Base-by-base conservation (phyloP, 75 land plant species). In the Gnetum montanum region DNA sequence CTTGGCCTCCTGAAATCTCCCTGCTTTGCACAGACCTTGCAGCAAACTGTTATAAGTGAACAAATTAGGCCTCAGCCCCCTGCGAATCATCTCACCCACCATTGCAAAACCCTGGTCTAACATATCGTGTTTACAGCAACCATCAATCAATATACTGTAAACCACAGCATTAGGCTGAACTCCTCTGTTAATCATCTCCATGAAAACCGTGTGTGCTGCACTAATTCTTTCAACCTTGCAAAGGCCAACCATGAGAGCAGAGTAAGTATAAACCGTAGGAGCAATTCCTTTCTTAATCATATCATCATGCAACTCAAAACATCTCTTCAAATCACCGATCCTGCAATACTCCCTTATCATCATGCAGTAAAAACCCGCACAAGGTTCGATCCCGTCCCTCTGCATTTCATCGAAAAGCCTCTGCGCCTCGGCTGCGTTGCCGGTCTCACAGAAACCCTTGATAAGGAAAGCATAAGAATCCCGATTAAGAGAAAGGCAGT, bases 381-480 rank as follows among this genome's bases (percentile, higher is more conserved):
- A 76, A 8, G 63, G 67, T 8, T 46, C 57, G 19, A 75, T 51
- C 25, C 69, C 74, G 45, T 33, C 67, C 26, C 60, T 67, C 33
- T 31, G 60, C 81, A 90, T 75, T 49, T 80, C 82, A 31, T 74
- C 68, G 61, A 85, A 83, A 49, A 71, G 8, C 29, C 44, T 69
- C 52, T 75, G 65, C 0, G 82, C 97, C 11, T 70, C 72, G 4
- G 66, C 62, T 18, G 75, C 44, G 50, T 64, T 63, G 1, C 68
- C 77, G 11, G 19, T 28, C 30, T 58, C 60, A 7, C 65, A 57
- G 48, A 62, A 66, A 31, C 58, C 72, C 37, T 74, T 67, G 25
- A 95, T 78, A 34, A 95, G 59, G 34, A 81, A 6, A 2, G 79
- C 73, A 46, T 84, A 84, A 4, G 81, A 75, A 1, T 40, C 68